These are phyloP conservation scores for Syzygium malaccense DNA, from an alignment of 441 rosid species.

Conservation along the genomic window DNA sequence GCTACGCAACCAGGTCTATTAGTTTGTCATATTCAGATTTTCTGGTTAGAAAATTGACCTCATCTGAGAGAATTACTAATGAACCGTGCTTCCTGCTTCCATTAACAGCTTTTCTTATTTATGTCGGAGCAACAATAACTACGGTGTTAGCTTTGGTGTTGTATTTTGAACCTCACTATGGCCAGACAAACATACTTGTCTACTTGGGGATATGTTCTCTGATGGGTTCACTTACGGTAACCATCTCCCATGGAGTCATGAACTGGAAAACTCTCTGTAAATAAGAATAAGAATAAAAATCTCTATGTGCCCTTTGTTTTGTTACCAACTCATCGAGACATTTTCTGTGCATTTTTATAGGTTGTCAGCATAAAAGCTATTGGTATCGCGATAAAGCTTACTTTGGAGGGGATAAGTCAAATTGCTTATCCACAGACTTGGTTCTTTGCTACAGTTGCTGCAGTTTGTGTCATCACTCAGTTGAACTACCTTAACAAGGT, in stretches of 20 bases:
- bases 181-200: constrained; percentile 54
- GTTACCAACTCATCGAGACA: not conserved
- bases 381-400: constrained; percentile 65
- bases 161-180: constrained; percentile 60
- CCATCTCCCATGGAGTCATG: constrained; percentile 3
- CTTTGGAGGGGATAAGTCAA: constrained; percentile 56
- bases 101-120: constrained; percentile 51
- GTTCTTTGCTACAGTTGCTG: constrained; percentile 53
- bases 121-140: constrained; percentile 46
- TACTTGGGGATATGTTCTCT: constrained; percentile 66
- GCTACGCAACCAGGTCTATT: constrained; percentile 52
- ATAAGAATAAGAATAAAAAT: not conserved
- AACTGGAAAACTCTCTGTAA: not conserved
- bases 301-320: not conserved
- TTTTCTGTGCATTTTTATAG: constrained; percentile 13
- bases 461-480: constrained; percentile 51
- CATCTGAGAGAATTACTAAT: not conserved
- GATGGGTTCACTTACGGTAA: constrained; percentile 68
- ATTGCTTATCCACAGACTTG: constrained; percentile 59
- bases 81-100: not conserved
- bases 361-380: constrained; percentile 73
- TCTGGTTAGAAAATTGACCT: not conserved
- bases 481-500: constrained; percentile 72
- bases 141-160: constrained; percentile 45
- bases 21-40: not conserved